Evolutionary conservation across 83 land plant species (phyloP), one percentile per base, ranked within the genome.

Genomic region (Larix sibirica): DNA sequence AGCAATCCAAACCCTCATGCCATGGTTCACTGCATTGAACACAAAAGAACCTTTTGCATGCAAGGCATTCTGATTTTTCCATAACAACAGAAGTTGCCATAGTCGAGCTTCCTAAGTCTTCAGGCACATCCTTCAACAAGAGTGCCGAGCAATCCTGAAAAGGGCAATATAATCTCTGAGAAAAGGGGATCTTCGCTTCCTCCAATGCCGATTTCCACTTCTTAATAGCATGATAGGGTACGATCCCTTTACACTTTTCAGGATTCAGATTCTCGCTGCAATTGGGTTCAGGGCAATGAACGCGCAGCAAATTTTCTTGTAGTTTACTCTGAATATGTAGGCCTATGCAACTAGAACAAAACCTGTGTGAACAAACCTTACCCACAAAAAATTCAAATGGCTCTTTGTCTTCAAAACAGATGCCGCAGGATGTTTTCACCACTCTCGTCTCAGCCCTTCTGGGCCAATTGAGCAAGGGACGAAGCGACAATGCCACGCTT

Each of bases 11-110:
- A 1, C 83, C 93, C 2, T 80, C 16, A 71, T 89, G 90, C 93
- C 92, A 92, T 10, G 86, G 80, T 0, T 82, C 88, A 71, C 80
- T 82, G 42, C 94, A 90, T 56, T 79, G 58, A 10, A 81, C 87
- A 54, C 94, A 90, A 68, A 92, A 88, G 64, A 80, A 6, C 31
- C 90, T 83, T 50, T n/a, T 17, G 77, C 94, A 92, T 12, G 31
- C 3, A 3, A 86, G 90, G 82, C 94, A 92, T 40, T 84, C 80
- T 1, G 86, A 54, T 12, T 77, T 62, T 23, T 20, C 17, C 2
- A 64, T 20, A 64, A 6, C 67, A 4, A 20, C 9, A 64, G 8
- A 7, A 64, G 24, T 12, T n/a, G 67, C 3, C 67, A 7, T 18
- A n/a, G 67, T 23, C 17, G 67, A 64, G 21, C 24, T 64, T 64